These are phyloP conservation scores for Lotmaria passim DNA, from an alignment of 208 protist species.

Conservation along the genomic window DNA sequence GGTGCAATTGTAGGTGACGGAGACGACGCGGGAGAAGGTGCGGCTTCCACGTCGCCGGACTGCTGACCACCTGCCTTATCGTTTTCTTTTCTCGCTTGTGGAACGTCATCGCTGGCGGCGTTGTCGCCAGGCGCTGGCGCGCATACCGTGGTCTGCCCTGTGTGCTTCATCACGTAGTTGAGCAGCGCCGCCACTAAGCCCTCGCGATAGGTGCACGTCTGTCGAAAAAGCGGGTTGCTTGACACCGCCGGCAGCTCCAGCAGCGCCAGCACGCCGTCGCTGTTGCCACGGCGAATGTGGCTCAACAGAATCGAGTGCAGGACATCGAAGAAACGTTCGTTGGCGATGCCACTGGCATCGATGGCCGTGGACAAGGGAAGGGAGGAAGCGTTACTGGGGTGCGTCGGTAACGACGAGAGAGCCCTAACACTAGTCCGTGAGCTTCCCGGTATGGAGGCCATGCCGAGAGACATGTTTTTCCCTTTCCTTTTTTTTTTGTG, in stretches of 20 bases:
- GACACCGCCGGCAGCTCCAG: conserved; percentile 48
- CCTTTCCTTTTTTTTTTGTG: too few species aligned
- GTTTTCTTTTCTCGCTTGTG: not conserved
- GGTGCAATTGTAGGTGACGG: not conserved
- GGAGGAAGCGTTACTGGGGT: too few species aligned
- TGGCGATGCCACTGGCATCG: not conserved
- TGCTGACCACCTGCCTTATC: not conserved
- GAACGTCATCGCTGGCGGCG: not conserved
- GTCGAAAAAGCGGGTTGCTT: conserved; percentile 64
- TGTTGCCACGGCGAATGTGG: conserved; percentile 54
- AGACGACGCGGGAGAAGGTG: not conserved
- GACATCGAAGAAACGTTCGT: conserved; percentile 53
- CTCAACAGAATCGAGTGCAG: conserved; percentile 68
- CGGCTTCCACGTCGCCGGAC: too few species aligned
- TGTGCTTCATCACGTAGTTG: conserved; percentile 32
- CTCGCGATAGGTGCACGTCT: conserved; percentile 69
- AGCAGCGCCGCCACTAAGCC: conserved; percentile 63
- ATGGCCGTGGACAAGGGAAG: not conserved
- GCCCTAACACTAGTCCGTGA: too few species aligned
- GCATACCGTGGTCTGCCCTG: conserved; percentile 8
- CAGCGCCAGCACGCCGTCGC: conserved; percentile 44
- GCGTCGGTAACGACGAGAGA: too few species aligned
- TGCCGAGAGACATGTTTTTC: too few species aligned
- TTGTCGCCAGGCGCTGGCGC: not conserved
- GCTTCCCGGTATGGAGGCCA: too few species aligned